Evolutionary conservation across 306 rosid genomes (phyloP), one percentile per base, ranked within the genome.

Genomic region (Vigna trinervia): DNA sequence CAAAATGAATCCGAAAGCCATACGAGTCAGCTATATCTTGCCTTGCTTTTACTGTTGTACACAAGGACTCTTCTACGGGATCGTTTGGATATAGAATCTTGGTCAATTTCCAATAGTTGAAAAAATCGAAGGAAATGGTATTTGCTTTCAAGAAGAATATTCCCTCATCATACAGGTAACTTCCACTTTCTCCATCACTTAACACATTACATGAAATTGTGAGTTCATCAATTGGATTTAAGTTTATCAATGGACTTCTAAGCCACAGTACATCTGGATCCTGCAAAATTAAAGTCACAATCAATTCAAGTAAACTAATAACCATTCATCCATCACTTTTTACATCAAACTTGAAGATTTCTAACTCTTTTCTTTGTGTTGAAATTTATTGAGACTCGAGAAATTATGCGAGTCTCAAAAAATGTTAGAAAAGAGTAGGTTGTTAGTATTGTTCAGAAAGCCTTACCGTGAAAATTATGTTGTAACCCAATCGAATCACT

Each of bases 241-340:
- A 75, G 12, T 87, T 68, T 68, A n/a, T 0, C 20, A 89, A n/a
- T 26, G 91, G 94, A 65, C 79, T 85, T 65, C 84, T 84, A 30
- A 89, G 80, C 94, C 94, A 90, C 66, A 86, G 63, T 10, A 86
- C 87, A 78, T 90, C 94, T 41, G 82, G 86, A 69, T 86, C 90
- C 91, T 89, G 88, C 82, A 71, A 56, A 47, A 66, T 41, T 19
- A 17, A 68, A 45, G 57, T 38, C 63, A 26, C 45, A 48, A 12
- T 19, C 54, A 56, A 17, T 57, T 70, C 79, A 66, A 52, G 34
- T 62, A 57, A 19, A 61, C 12, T 20, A 62, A 30, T 19, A 51
- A 51, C 39, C n/a, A 23, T 72, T 46, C 60, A 48, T 12, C 36
- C 64, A 39, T 50, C 30, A 22, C 39, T 38, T 65, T 69, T 26